Percentiles rank a stretch among this genome's conserved stretches.
Conservation (phyloP, 2,329 filamentous ascomycete genomes). For the Xylariales sp. region DNA sequence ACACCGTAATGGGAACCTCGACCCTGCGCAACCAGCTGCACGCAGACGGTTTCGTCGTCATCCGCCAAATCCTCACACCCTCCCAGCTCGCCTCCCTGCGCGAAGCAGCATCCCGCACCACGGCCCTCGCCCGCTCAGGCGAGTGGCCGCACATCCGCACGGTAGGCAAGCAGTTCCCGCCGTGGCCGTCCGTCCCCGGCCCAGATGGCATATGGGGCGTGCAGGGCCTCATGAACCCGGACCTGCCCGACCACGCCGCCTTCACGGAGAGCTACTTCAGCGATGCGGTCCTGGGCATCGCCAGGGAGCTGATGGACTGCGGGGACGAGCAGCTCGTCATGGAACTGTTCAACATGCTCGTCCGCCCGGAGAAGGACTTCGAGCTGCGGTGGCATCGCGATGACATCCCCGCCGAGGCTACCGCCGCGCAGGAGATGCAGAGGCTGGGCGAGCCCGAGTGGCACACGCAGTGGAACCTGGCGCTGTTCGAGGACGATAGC, state of each 20-base stretch:
- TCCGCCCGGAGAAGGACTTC: constrained; percentile 67
- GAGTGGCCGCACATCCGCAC: constrained; percentile 79
- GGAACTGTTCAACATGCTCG: constrained; percentile 84
- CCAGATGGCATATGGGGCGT: constrained; percentile 79
- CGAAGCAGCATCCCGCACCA: constrained; percentile 51
- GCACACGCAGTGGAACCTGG: constrained; percentile 85
- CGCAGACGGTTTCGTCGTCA: constrained; percentile 69
- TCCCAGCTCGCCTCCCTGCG: constrained; percentile 55
- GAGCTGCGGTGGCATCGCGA: constrained; percentile 82
- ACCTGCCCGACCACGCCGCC: constrained; percentile 53
- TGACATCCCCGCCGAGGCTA: constrained; percentile 66
- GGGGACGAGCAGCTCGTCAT: constrained; percentile 66
- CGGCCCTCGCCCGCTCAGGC: constrained; percentile 60
- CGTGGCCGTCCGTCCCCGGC: constrained; percentile 59
- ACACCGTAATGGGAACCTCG: constrained; percentile 6
- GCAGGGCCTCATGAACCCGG: constrained; percentile 76
- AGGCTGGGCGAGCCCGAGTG: constrained; percentile 57
- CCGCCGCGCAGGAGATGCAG: constrained; percentile 60
- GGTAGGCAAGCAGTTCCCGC: constrained; percentile 85
- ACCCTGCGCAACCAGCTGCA: constrained; percentile 51
- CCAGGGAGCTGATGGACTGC: constrained; percentile 57
- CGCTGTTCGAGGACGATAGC: constrained; percentile 65
- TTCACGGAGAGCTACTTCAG: constrained; percentile 74
- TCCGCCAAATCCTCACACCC: constrained; percentile 59
- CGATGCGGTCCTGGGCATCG: constrained; percentile 55